phyloP scores from a whole-genome alignment of 2,329 filamentous ascomycete genomes.

The Diplodia corticola region DNA sequence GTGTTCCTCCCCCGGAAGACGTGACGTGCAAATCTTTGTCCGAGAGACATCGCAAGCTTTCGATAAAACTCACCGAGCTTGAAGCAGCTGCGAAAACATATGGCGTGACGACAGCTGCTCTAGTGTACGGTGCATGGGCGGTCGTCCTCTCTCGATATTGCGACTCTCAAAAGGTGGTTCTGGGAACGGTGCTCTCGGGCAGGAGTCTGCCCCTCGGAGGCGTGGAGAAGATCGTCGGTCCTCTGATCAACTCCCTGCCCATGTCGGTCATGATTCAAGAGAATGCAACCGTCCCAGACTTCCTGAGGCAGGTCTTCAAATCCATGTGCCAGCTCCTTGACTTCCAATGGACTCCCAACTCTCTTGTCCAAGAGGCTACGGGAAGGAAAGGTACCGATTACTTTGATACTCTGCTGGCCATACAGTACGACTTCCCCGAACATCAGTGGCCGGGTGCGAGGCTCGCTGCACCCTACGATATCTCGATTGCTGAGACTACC shows the following conservation, averaged over 20 bases:
- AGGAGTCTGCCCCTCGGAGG: conserved; percentile 37
- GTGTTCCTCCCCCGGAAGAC: not conserved
- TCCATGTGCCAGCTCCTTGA: conserved; percentile 10
- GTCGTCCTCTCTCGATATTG: conserved; percentile 35
- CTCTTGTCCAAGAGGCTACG: conserved; percentile 12
- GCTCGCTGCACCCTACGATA: not conserved
- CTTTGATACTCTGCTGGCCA: conserved; percentile 13
- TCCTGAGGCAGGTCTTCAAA: not conserved
- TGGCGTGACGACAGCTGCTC: conserved; percentile 25
- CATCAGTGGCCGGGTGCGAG: not conserved
- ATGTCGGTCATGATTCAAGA: not conserved
- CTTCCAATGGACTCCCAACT: conserved; percentile 16
- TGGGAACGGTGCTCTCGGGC: conserved; percentile 41
- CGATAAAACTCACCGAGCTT: not conserved
- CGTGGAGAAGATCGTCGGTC: conserved; percentile 35
- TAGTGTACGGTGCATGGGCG: conserved; percentile 42
- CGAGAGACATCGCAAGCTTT: not conserved
- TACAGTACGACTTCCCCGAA: conserved; percentile 19
- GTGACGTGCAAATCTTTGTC: not conserved
- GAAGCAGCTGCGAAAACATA: not conserved
- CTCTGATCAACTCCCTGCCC: conserved; percentile 34
- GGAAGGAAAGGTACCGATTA: conserved; percentile 10
- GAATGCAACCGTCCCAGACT: not conserved
- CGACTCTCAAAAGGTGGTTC: conserved; percentile 35
- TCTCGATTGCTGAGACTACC: not conserved